Base-by-base conservation (phyloP, 495 filamentous ascomycete genomes). In the Lindgomyces ingoldianus region DNA sequence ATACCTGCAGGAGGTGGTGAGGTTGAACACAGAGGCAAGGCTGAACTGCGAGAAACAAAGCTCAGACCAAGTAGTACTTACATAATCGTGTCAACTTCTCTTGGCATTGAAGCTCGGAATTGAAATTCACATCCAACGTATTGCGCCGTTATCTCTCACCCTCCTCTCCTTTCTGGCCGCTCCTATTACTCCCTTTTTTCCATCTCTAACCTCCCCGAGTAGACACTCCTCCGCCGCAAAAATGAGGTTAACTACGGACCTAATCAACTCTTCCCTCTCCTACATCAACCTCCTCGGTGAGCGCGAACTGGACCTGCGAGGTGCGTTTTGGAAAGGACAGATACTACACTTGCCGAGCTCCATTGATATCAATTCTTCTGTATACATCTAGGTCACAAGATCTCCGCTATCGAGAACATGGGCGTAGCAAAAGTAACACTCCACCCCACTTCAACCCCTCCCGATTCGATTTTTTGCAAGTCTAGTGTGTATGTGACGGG, bases 211-310 rank as follows among this genome's bases (percentile, higher is more conserved):
- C 14, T 39, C 33, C 14, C 33, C 33, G 6, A 39, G 33, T 6
- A 39, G 33, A 39, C 33, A 14, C 14, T 14, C 21, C 18, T n/a
- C 45, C 36, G 36, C 50, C 25, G 62, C 56, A 25, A 65, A 26
- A 24, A 97, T 98, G 94, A 88, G 94, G 82, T 84, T 98, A 78
- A 97, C 92, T 58, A 87, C 90, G 68, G 94, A 98, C 44, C 64
- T 71, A 12, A 71, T 71, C 64, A 46, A 64, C 16, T 45, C 41
- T 21, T 71, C 68, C 55, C 60, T 71, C 62, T 96, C 91, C 75
- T 99, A 96, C 85, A 89, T 97, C 73, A 98, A 98, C 81, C 91
- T 93, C 65, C 83, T 98, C 79, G 93, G 91, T 77, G 94, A 99
- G 81, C 91, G 95, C 73, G 95, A 99, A 84, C 84, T 99, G 73